A percentile compares a stretch with the other conserved stretches of the same genome.
These are phyloP conservation scores for Candida loeiensis DNA, from an alignment of 805 yeast species.

Conservation along the genomic window DNA sequence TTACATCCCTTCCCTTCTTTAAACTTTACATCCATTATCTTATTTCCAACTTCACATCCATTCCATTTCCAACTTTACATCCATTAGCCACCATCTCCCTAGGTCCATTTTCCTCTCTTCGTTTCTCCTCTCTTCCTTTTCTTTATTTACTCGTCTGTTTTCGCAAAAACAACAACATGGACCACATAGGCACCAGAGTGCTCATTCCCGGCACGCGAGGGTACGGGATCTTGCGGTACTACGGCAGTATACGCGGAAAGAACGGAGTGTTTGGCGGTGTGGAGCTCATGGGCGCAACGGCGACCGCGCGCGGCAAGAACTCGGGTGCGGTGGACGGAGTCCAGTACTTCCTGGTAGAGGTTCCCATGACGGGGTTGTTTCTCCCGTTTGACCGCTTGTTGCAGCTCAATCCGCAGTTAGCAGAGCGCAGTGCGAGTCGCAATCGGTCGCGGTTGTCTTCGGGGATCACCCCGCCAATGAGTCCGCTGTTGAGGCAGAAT, in stretches of 20 bases:
- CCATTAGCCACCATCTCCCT: too few relatives aligned
- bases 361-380: constrained; percentile 72
- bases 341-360: constrained; percentile 61
- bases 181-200: constrained; percentile 32
- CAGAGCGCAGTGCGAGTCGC: constrained; percentile 1
- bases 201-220: constrained; percentile 66
- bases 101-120: background rate
- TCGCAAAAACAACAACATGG: constrained; percentile 28
- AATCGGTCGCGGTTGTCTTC: background rate
- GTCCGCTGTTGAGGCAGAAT: constrained; percentile 3
- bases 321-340: constrained; percentile 76
- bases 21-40: too few relatives aligned
- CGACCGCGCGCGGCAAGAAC: constrained; percentile 69
- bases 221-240: constrained; percentile 61
- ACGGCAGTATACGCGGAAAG: constrained; percentile 72
- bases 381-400: constrained; percentile 51
- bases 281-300: constrained; percentile 65
- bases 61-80: too few relatives aligned
- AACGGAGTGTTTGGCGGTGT: constrained; percentile 81
- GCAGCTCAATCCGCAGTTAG: constrained; percentile 31
- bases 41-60: too few relatives aligned
- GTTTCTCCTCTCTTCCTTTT: background rate
- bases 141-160: background rate
- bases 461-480: constrained; percentile 11
- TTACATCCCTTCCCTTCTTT: too few relatives aligned